phyloP scores from a whole-genome alignment of 1,284 basidiomycete species.

The Earliella scabrosa region DNA sequence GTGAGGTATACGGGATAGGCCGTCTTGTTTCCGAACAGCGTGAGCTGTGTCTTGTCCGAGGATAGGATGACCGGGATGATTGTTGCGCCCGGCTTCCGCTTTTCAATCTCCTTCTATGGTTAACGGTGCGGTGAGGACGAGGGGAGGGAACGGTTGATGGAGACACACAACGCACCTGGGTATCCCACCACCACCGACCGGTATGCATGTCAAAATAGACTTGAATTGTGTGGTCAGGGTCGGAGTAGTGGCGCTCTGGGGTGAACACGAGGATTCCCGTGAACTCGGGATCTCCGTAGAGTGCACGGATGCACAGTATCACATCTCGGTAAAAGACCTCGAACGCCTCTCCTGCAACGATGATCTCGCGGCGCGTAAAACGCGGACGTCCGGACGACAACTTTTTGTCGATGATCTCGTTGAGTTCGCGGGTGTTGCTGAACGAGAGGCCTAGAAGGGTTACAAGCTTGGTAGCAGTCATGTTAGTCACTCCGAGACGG shows the following conservation, averaged over 20 bases:
- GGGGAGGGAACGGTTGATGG: slow-evolving; percentile 33
- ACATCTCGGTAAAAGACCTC: slow-evolving; percentile 28
- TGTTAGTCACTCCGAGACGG: background rate
- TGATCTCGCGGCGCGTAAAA: slow-evolving; percentile 26
- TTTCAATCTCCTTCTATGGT: slow-evolving; percentile 39
- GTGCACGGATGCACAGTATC: slow-evolving; percentile 33
- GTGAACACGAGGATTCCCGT: slow-evolving; percentile 30
- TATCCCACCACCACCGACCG: slow-evolving; percentile 44
- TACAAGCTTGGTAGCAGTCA: slow-evolving; percentile 1
- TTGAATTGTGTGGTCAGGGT: slow-evolving; percentile 24
- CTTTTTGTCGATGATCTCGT: background rate
- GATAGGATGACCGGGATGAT: background rate
- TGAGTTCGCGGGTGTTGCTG: slow-evolving; percentile 30
- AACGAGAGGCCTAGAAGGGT: slow-evolving; percentile 32
- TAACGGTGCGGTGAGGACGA: slow-evolving; percentile 27
- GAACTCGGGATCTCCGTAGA: slow-evolving; percentile 38
- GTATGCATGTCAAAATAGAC: slow-evolving; percentile 45
- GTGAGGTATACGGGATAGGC: slow-evolving; percentile 45
- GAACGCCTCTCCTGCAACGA: slow-evolving; percentile 21
- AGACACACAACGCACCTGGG: slow-evolving; percentile 31
- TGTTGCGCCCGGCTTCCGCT: background rate
- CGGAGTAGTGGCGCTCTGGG: slow-evolving; percentile 36
- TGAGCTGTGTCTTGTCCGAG: background rate
- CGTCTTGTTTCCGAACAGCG: slow-evolving; percentile 37
- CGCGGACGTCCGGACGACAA: slow-evolving; percentile 29